A percentile compares a stretch with the other conserved stretches of the same genome.
These are phyloP conservation scores for Arthrobotrys musiformis DNA, from an alignment of 2,329 filamentous ascomycete species.

Conservation along the genomic window DNA sequence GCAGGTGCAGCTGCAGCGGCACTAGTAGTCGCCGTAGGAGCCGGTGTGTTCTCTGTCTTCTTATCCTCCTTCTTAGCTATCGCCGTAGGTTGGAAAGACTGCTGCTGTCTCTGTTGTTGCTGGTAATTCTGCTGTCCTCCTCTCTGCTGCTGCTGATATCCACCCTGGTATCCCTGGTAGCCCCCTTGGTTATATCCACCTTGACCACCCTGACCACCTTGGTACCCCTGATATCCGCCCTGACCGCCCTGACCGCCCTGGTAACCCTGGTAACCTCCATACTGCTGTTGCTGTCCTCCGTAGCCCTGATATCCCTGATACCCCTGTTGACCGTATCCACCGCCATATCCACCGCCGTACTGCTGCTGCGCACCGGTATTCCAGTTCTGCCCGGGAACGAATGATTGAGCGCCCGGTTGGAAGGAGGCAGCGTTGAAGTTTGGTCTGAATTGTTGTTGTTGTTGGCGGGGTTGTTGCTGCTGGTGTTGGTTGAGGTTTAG, in stretches of 20 bases:
- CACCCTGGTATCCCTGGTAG: conserved; percentile 68
- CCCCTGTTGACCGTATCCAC: conserved; percentile 66
- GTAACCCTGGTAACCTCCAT: conserved; percentile 65
- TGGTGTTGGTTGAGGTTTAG: conserved; percentile 76
- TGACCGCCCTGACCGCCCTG: conserved; percentile 61
- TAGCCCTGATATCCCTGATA: conserved; percentile 66
- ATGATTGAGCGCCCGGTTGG: conserved; percentile 74
- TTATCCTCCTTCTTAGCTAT: conserved; percentile 70
- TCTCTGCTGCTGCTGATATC: conserved; percentile 64
- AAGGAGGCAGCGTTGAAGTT: conserved; percentile 67
- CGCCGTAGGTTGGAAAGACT: conserved; percentile 66
- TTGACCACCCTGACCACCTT: conserved; percentile 58
- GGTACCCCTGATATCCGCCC: conserved; percentile 64
- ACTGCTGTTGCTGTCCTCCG: conserved; percentile 64
- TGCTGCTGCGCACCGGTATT: conserved; percentile 68
- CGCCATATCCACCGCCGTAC: conserved; percentile 62
- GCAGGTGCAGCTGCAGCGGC: not conserved
- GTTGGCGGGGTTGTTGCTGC: conserved; percentile 64
- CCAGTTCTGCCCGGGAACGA: conserved; percentile 75
- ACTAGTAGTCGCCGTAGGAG: conserved; percentile 61
- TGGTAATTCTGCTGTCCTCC: conserved; percentile 62
- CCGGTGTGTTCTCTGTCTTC: conserved; percentile 59
- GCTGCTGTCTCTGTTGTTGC: conserved; percentile 63
- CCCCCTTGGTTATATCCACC: conserved; percentile 59
- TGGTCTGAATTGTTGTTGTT: conserved; percentile 60